These are phyloP conservation scores for Arxiozyma slooffiae DNA, from an alignment of 1,139 yeast genomes.

Conservation along the genomic window DNA sequence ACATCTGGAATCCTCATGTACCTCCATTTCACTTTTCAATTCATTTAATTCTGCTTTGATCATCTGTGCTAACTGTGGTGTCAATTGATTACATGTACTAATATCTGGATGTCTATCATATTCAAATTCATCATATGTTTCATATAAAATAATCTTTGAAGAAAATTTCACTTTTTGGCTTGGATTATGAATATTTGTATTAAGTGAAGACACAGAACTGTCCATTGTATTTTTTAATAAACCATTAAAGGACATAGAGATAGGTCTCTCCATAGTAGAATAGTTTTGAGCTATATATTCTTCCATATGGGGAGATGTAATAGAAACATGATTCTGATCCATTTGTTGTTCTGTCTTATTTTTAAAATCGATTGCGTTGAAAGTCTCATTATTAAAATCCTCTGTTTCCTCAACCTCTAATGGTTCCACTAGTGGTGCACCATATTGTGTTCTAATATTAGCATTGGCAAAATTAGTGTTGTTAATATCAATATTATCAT, in stretches of 20 bases:
- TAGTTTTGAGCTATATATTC: slow-evolving; percentile 14
- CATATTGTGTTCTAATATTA: background rate
- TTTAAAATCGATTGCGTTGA: slow-evolving; percentile 11
- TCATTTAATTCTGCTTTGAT: slow-evolving; percentile 79
- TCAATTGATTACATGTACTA: slow-evolving; percentile 86
- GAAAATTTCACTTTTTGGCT: slow-evolving; percentile 55
- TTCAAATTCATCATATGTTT: slow-evolving; percentile 74
- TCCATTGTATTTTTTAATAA: slow-evolving; percentile 39
- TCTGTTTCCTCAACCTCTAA: slow-evolving; percentile 7
- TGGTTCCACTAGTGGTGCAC: background rate
- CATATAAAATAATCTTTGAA: slow-evolving; percentile 73
- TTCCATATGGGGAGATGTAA: slow-evolving; percentile 7
- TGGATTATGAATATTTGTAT: slow-evolving; percentile 1
- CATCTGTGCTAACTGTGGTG: slow-evolving; percentile 79
- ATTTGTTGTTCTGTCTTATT: slow-evolving; percentile 4
- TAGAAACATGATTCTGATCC: background rate
- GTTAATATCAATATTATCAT: background rate
- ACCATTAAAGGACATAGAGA: slow-evolving; percentile 62
- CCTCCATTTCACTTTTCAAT: slow-evolving; percentile 68
- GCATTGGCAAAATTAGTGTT: background rate
- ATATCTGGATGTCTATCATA: slow-evolving; percentile 91
- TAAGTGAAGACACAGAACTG: background rate
- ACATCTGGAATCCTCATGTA: slow-evolving; percentile 67
- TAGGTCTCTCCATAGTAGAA: slow-evolving; percentile 37
- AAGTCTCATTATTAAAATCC: slow-evolving; percentile 25